phyloP scores from a whole-genome alignment of 1,284 basidiomycete genomes.

The Lentinula novae-zelandiae region DNA sequence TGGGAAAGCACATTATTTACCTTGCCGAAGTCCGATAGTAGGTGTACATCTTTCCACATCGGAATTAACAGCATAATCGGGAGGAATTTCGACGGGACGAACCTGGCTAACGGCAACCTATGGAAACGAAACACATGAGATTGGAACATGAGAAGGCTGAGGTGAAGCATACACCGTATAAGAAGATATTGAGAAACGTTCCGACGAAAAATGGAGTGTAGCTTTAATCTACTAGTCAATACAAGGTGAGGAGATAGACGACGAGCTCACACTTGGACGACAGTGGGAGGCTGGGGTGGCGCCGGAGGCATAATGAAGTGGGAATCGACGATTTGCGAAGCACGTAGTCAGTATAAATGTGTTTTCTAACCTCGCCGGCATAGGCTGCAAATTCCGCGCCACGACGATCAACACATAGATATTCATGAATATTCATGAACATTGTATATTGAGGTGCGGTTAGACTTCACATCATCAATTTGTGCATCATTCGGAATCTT shows the following conservation, averaged over 20 bases:
- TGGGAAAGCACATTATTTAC: not conserved
- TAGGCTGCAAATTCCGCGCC: not conserved
- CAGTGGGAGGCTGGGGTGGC: not conserved
- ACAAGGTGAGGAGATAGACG: not conserved
- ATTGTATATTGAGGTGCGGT: not conserved
- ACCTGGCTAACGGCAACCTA: conserved; percentile 5
- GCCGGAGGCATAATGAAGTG: not conserved
- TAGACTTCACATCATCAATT: not conserved
- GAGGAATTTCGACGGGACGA: not conserved
- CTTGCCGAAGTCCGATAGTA: conserved; percentile 1
- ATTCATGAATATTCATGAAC: not conserved
- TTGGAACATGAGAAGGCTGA: not conserved
- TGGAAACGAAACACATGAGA: not conserved
- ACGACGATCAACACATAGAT: not conserved
- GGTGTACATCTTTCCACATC: not conserved
- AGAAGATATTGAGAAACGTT: conserved; percentile 4
- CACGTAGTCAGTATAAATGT: not conserved
- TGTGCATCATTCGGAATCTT: too few relatives aligned
- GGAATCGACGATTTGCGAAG: not conserved
- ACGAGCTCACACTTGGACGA: not conserved
- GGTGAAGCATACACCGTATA: conserved; percentile 1
- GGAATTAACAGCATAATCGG: not conserved
- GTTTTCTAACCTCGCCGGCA: not conserved
- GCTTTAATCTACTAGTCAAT: not conserved
- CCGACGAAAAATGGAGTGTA: conserved; percentile 5